A percentile compares a stretch with the other conserved stretches of the same genome.
Conservation (phyloP, 2,329 filamentous ascomycete genomes). For the Ophiocordyceps robertsii region DNA sequence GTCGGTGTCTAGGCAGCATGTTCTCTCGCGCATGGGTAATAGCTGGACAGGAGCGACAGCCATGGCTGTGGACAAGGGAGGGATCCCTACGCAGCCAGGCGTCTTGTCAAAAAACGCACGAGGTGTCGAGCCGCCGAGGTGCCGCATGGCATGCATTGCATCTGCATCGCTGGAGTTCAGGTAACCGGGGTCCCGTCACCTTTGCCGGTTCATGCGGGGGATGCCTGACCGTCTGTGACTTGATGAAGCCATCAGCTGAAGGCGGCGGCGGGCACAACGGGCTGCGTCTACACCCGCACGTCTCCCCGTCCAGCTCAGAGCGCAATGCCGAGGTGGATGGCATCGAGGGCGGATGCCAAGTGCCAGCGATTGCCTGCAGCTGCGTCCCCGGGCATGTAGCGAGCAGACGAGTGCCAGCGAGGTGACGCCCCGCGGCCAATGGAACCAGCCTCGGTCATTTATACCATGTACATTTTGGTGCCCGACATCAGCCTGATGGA, state of each 20-base stretch:
- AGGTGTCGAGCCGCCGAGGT: not conserved
- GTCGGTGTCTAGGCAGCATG: no score
- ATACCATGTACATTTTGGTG: not conserved
- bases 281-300: not conserved
- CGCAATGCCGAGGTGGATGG: not conserved
- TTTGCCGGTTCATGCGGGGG: conserved; percentile 6
- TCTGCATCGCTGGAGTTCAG: conserved; percentile 4
- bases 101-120: not conserved
- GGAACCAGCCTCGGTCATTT: not conserved
- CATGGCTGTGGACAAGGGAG: no score
- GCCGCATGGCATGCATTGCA: conserved; percentile 11
- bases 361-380: not conserved
- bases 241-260: not conserved
- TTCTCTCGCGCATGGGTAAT: no score
- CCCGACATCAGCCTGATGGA: conserved; percentile 2
- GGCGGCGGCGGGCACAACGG: not conserved
- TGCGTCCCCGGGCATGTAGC: not conserved
- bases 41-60: no score
- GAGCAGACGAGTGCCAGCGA: not conserved
- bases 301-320: not conserved
- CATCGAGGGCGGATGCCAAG: not conserved
- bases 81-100: no score
- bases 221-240: not conserved
- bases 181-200: not conserved
- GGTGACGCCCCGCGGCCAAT: not conserved